Evolutionary conservation across 345 rosid species (phyloP).

Genomic region (Excoecaria agallocha): DNA sequence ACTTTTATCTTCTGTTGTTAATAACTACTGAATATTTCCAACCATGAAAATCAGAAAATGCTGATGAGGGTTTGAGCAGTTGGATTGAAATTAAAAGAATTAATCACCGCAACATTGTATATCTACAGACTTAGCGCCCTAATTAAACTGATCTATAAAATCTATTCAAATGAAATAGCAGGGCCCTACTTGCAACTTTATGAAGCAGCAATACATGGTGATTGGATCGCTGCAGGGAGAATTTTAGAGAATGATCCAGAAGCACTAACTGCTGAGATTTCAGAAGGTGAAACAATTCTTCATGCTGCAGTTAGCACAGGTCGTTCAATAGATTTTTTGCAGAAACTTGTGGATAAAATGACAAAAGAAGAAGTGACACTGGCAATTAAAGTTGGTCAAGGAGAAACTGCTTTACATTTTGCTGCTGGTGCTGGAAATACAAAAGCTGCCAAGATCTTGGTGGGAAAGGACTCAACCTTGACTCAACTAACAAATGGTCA

Average conservation of each 20-base stretch:
- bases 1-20: too few relatives aligned
- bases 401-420: not conserved
- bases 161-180: too few relatives aligned
- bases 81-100: too few relatives aligned
- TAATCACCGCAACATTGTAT: too few relatives aligned
- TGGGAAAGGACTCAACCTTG: not conserved
- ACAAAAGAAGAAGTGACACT: not conserved
- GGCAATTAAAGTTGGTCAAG: not conserved
- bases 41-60: too few relatives aligned
- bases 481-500: not conserved
- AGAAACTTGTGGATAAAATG: not conserved
- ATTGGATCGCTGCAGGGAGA: not conserved
- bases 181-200: too few relatives aligned
- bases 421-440: not conserved
- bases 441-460: not conserved
- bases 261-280: not conserved
- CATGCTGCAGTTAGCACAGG: not conserved
- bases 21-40: too few relatives aligned
- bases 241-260: not conserved
- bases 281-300: not conserved
- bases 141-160: too few relatives aligned
- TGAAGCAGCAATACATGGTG: too few relatives aligned
- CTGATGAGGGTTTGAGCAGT: too few relatives aligned
- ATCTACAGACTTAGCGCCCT: too few relatives aligned
- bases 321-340: not conserved